A percentile compares a stretch with the other conserved stretches of the same genome.
Conservation (phyloP, 805 yeast genomes). For the Ascoidea tarda region DNA sequence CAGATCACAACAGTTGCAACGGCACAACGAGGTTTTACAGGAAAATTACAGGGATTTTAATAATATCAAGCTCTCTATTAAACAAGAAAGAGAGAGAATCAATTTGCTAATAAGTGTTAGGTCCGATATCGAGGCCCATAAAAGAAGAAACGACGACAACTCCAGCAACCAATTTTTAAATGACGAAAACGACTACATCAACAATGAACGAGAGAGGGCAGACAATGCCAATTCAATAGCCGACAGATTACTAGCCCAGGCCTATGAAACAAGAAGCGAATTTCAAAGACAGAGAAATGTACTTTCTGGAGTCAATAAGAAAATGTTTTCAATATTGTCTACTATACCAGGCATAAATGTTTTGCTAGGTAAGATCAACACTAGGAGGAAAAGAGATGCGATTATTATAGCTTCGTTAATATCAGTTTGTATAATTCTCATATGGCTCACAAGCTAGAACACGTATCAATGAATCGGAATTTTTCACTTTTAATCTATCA, state of each 20-base stretch:
- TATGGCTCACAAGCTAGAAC: not conserved
- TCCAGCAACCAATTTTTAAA: conserved; percentile 10
- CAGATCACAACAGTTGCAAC: conserved; percentile 64
- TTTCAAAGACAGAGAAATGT: conserved; percentile 55
- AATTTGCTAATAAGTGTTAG: conserved; percentile 67
- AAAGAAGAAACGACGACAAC: conserved; percentile 8
- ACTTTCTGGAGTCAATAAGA: conserved; percentile 48
- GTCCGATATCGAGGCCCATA: conserved; percentile 60
- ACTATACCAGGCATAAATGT: conserved; percentile 75
- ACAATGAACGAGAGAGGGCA: conserved; percentile 62
- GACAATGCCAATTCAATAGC: conserved; percentile 63
- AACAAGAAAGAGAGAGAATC: conserved; percentile 63
- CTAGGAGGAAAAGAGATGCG: conserved; percentile 81
- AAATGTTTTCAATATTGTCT: conserved; percentile 45
- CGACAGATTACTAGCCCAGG: conserved; percentile 71
- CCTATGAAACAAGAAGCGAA: conserved; percentile 82
- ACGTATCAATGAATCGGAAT: no score
- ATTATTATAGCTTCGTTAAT: conserved; percentile 68
- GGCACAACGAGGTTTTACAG: conserved; percentile 64
- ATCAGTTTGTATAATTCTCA: conserved; percentile 45
- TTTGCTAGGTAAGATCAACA: conserved; percentile 65
- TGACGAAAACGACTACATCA: conserved; percentile 57
- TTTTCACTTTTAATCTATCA: no score
- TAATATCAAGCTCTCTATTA: conserved; percentile 41
- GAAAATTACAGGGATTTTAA: conserved; percentile 56